phyloP scores from a whole-genome alignment of 2,329 filamentous ascomycete genomes.

The Incumbomyces lentus region DNA sequence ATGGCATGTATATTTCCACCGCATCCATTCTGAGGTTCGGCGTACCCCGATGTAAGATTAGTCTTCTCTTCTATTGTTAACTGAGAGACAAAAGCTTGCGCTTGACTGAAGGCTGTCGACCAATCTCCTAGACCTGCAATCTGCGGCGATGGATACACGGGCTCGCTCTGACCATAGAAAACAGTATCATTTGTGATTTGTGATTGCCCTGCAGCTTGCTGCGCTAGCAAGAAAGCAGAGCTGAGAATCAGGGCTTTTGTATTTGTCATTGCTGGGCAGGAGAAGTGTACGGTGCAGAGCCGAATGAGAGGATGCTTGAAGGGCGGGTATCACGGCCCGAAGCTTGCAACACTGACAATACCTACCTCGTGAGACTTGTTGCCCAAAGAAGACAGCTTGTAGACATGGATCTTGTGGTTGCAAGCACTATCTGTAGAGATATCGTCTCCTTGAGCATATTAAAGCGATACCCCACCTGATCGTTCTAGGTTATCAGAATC shows the following conservation, averaged over 20 bases:
- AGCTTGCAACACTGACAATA: too few species aligned
- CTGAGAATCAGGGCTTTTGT: background rate
- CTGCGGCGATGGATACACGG: slow-evolving; percentile 16
- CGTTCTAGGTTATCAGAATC: too few species aligned
- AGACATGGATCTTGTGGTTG: too few species aligned
- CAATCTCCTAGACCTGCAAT: slow-evolving; percentile 25
- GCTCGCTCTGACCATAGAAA: slow-evolving; percentile 19
- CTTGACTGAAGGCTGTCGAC: slow-evolving; percentile 28
- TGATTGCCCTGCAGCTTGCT: slow-evolving; percentile 9
- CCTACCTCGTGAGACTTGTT: too few species aligned
- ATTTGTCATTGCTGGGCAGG: background rate
- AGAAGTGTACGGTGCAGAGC: too few species aligned
- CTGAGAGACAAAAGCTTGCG: slow-evolving; percentile 29
- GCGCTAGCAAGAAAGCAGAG: background rate
- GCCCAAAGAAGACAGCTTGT: too few species aligned
- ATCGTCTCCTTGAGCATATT: too few species aligned
- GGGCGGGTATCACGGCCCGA: too few species aligned
- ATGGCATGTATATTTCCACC: slow-evolving; percentile 26
- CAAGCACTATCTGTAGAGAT: too few species aligned
- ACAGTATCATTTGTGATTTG: slow-evolving; percentile 20
- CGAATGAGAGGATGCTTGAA: too few species aligned
- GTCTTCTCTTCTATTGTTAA: slow-evolving; percentile 35
- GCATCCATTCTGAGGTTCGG: slow-evolving; percentile 19
- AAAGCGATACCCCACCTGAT: too few species aligned
- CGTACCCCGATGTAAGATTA: slow-evolving; percentile 28